These are phyloP conservation scores for Pseudodiploospora longispora DNA, from an alignment of 2,329 filamentous ascomycete species.

Conservation along the genomic window DNA sequence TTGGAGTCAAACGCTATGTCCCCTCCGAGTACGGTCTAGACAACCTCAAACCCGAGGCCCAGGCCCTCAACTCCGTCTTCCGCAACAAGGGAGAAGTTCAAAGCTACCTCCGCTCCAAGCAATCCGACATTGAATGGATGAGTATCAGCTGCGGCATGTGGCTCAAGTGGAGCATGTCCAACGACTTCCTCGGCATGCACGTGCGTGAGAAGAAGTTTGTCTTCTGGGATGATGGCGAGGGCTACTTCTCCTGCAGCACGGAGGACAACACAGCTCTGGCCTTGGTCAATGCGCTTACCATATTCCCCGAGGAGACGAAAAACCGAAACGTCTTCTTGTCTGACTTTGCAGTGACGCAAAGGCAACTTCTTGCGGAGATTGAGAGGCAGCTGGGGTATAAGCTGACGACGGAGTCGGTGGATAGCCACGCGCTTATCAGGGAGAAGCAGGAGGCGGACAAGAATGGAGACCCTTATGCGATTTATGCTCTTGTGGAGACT, in stretches of 20 bases:
- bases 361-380: constrained; percentile 34
- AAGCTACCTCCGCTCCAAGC: constrained; percentile 13
- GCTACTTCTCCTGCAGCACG: constrained; percentile 23
- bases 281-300: constrained; percentile 18
- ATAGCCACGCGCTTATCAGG: constrained; percentile 17
- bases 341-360: constrained; percentile 25
- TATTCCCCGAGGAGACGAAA: constrained; percentile 21
- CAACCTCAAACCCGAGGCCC: constrained; percentile 13
- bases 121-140: constrained; percentile 11
- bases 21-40: constrained; percentile 38
- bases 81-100: constrained; percentile 12
- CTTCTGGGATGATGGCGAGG: constrained; percentile 28
- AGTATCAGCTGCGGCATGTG: constrained; percentile 12
- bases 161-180: constrained; percentile 10
- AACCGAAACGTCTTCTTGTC: constrained; percentile 24
- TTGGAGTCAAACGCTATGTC: constrained; percentile 44
- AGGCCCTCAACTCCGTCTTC: constrained; percentile 10
- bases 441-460: constrained; percentile 19
- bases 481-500: constrained; percentile 21
- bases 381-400: constrained; percentile 41
- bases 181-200: constrained; percentile 13
- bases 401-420: constrained; percentile 17
- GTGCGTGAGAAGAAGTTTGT: constrained; percentile 4
- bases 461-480: constrained; percentile 17
- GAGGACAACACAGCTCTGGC: constrained; percentile 26